Evolutionary conservation across 1,284 basidiomycete genomes (phyloP).

Genomic region (Melanopsichium pennsylvanicum): DNA sequence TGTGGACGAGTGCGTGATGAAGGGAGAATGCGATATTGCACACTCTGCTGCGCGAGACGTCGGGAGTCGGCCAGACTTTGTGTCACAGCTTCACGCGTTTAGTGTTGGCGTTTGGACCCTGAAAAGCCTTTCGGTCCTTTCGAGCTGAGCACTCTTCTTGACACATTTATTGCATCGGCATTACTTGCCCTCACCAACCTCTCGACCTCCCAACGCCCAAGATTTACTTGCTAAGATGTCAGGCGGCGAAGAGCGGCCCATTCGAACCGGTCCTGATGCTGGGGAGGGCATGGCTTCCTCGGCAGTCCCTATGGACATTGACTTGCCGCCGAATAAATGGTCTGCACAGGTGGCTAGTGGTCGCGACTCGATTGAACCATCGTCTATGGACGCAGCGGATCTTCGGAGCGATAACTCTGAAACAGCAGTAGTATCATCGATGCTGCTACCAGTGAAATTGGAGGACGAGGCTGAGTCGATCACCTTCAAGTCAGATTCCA

Average conservation of each 20-base stretch:
- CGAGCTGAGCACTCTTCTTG: no score
- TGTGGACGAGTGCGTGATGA: no score
- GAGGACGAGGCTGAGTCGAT: no score
- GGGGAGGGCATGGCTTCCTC: background rate
- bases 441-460: no score
- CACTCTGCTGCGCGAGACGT: no score
- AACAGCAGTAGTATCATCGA: background rate
- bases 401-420: background rate
- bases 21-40: no score
- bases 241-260: background rate
- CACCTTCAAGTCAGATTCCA: slow-evolving; percentile 2
- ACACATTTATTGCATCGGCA: no score
- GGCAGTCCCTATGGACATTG: slow-evolving; percentile 7
- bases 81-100: no score
- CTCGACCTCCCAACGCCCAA: background rate
- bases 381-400: no score
- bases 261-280: background rate
- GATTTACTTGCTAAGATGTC: background rate
- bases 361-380: slow-evolving; percentile 1
- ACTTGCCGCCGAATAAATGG: slow-evolving; percentile 25
- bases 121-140: no score
- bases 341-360: no score
- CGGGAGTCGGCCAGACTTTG: no score
- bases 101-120: slow-evolving; percentile 32
- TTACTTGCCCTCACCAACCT: background rate